Evolutionary conservation across 2,329 filamentous ascomycete species (phyloP), one percentile per base, ranked within the genome.

Genomic region (Sphaceloma murrayae): DNA sequence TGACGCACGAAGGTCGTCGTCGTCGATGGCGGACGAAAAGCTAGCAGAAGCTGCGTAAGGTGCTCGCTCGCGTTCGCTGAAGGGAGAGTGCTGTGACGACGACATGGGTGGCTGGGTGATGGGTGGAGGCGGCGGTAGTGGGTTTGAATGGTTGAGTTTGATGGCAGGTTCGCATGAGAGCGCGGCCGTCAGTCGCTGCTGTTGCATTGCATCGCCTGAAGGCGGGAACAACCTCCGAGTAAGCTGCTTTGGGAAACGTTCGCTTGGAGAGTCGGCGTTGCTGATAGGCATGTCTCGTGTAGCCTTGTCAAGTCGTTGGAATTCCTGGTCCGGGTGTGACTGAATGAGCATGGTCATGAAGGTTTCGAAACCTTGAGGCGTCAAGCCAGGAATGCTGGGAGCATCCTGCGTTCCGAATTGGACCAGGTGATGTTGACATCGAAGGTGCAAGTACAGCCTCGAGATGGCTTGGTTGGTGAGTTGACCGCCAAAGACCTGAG

Each of bases 171-270:
- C 68, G 51, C 71, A 67, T 21, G 68, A 67, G 13, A 88, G 67
- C 1, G 74, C 72, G 32, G 74, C 69, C 13, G 78, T 73, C 6
- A 88, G 64, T 14, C 75, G 64, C 49, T 78, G 74, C 45, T 77
- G 73, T 1, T 75, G 66, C 22, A 73, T 65, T 0, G 70, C 54
- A 51, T 85, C 76, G 1, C 73, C 67, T 5, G 62, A 60, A 0
- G 67, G 65, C 0, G 86, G 86, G 29, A 94, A 75, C 3, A 91
- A 68, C 42, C 81, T 73, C 30, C 85, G 71, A 1, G 84, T 80
- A 2, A 94, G 70, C 53, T 87, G 80, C 51, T 85, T 86, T 0
- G 86, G 87, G 45, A 93, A 80, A 2, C 82, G 70, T 60, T 88
- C 83, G 8, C 74, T 77, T 50, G 71, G 74, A 36, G 81, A 74